Conservation (phyloP, 805 yeast species). For the Candida sithepensis region DNA sequence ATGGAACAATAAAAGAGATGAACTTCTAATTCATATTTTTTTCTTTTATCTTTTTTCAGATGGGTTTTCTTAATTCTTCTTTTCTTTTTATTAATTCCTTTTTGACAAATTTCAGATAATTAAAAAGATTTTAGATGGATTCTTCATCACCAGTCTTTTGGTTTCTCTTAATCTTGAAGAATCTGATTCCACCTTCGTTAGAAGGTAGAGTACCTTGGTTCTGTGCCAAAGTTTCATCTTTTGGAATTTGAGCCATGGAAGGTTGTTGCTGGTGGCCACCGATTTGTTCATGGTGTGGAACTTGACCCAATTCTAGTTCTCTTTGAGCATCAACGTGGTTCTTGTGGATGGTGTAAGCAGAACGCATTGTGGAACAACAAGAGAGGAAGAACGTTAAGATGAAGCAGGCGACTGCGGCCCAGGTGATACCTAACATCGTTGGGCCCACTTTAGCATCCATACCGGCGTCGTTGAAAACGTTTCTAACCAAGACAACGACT, state of each 20-base stretch:
- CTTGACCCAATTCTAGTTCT: conserved; percentile 7
- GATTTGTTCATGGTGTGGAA: conserved; percentile 12
- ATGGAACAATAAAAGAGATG: neutral
- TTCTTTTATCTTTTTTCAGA: too few relatives aligned
- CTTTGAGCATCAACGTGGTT: conserved; percentile 32
- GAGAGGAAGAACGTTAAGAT: conserved; percentile 48
- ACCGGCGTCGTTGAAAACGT: conserved; percentile 54
- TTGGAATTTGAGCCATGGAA: neutral
- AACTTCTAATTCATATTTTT: neutral
- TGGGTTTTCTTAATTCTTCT: too few relatives aligned
- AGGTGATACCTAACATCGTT: conserved; percentile 55
- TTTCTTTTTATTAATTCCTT: too few relatives aligned
- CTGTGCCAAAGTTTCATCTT: neutral
- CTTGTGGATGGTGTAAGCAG: conserved; percentile 50
- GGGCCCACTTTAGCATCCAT: conserved; percentile 50
- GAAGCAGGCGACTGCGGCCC: conserved; percentile 64
- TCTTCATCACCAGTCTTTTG: conserved; percentile 40
- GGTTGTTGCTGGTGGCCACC: conserved; percentile 10
- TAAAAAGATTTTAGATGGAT: conserved; percentile 20
- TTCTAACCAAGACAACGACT: conserved; percentile 67
- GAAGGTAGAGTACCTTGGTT: conserved; percentile 25
- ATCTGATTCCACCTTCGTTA: conserved; percentile 63
- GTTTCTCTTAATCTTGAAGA: conserved; percentile 67
- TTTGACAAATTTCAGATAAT: too few relatives aligned
- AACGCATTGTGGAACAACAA: conserved; percentile 46